A percentile compares a stretch with the other conserved stretches of the same genome.
Evolutionary conservation across 306 rosid species (phyloP).

Genomic region (Fragaria ananassa): DNA sequence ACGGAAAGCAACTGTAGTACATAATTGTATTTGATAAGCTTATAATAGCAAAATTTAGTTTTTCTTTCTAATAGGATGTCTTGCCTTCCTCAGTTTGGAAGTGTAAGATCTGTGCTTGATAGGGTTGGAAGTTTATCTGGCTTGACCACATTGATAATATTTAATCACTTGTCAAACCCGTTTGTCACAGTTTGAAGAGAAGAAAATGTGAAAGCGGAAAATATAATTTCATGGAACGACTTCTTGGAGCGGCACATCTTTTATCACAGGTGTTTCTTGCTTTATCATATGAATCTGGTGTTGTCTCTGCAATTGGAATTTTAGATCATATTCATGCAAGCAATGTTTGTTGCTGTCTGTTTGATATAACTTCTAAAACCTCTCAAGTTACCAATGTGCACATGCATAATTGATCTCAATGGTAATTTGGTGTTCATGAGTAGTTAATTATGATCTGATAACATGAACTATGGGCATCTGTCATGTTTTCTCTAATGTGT

Average conservation of each 20-base stretch:
- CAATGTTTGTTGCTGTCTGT: neutral
- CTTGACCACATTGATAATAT: conserved; percentile 6
- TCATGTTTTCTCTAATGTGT: neutral
- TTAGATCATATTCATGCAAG: neutral
- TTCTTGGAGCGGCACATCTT: conserved; percentile 73
- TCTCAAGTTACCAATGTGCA: neutral
- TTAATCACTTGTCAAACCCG: conserved; percentile 15
- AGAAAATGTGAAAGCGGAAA: conserved; percentile 60
- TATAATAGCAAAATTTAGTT: neutral
- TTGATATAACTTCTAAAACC: neutral
- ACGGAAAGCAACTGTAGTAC: neutral
- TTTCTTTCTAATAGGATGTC: neutral
- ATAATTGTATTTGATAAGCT: neutral
- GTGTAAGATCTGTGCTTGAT: neutral
- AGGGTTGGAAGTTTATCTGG: neutral
- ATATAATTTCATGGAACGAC: conserved; percentile 70
- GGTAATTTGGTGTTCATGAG: neutral
- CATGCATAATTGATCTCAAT: neutral
- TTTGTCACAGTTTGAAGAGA: conserved; percentile 65
- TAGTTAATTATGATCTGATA: neutral
- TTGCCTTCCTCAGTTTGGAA: conserved; percentile 5
- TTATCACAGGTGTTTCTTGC: conserved; percentile 52
- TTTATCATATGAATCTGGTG: conserved; percentile 5
- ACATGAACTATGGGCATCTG: neutral
- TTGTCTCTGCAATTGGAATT: neutral